Conservation (phyloP, 2,329 filamentous ascomycete species). For the Thelonectria olida region DNA sequence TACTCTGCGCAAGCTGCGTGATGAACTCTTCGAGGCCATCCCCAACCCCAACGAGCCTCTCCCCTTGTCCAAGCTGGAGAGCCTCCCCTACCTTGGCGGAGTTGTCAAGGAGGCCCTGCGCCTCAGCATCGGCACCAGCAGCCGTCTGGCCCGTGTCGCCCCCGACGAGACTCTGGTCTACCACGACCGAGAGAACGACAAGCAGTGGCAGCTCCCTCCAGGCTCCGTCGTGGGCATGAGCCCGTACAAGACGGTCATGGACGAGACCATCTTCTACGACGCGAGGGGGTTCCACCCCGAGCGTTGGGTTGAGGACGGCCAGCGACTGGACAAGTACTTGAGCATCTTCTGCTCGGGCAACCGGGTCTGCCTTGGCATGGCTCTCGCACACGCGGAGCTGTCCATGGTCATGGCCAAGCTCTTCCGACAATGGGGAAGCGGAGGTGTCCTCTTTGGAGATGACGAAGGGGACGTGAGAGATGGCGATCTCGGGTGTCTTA, state of each 20-base stretch:
- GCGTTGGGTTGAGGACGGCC: conserved; percentile 47
- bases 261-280: conserved; percentile 45
- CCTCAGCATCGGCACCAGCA: conserved; percentile 57
- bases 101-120: conserved; percentile 62
- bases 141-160: conserved; percentile 58
- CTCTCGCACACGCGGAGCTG: conserved; percentile 51
- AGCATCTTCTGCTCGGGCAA: conserved; percentile 48
- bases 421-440: conserved; percentile 50
- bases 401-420: conserved; percentile 48
- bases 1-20: conserved; percentile 44
- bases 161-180: conserved; percentile 47
- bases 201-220: conserved; percentile 43
- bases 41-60: conserved; percentile 41
- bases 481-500: conserved; percentile 46
- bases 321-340: conserved; percentile 46
- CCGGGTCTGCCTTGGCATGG: conserved; percentile 49
- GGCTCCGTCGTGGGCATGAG: conserved; percentile 51
- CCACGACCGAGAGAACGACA: conserved; percentile 39
- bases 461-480: conserved; percentile 43
- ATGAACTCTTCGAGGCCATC: conserved; percentile 47
- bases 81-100: conserved; percentile 56
- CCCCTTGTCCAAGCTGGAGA: conserved; percentile 44
- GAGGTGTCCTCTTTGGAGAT: conserved; percentile 42
- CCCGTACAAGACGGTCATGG: conserved; percentile 47
- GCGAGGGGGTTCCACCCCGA: conserved; percentile 46